phyloP scores from a whole-genome alignment of 805 yeast genomes.

The Ogataea methylovora region DNA sequence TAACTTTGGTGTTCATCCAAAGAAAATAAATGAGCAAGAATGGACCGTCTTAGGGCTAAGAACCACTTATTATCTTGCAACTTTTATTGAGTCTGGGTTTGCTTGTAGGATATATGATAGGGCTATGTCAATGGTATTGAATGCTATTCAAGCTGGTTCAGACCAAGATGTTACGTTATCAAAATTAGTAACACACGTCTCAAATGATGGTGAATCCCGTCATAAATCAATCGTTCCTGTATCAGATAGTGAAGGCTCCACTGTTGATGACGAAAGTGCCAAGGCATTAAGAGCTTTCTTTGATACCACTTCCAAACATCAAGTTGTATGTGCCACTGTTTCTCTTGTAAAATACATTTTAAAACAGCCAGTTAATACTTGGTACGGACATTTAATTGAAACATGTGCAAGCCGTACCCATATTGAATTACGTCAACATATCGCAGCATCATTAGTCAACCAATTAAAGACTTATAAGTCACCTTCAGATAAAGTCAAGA shows the following conservation, averaged over 20 bases:
- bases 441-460: slow-evolving; percentile 35
- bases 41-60: slow-evolving; percentile 38
- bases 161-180: not conserved
- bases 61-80: slow-evolving; percentile 31
- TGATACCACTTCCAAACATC: slow-evolving; percentile 53
- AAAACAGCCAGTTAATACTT: slow-evolving; percentile 22
- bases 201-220: slow-evolving; percentile 1
- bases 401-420: slow-evolving; percentile 68
- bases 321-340: slow-evolving; percentile 48
- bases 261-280: slow-evolving; percentile 10
- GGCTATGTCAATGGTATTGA: slow-evolving; percentile 32
- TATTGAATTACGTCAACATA: slow-evolving; percentile 24
- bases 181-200: slow-evolving; percentile 9
- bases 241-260: slow-evolving; percentile 6
- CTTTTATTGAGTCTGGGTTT: slow-evolving; percentile 15
- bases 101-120: slow-evolving; percentile 16
- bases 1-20: slow-evolving; percentile 13
- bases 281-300: slow-evolving; percentile 52
- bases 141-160: slow-evolving; percentile 11
- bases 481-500: slow-evolving; percentile 9
- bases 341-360: slow-evolving; percentile 42
- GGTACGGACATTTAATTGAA: slow-evolving; percentile 55
- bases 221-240: not conserved
- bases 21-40: slow-evolving; percentile 28
- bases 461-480: slow-evolving; percentile 35